phyloP scores from a whole-genome alignment of 1,139 yeast species.

The Candida dubliniensis region DNA sequence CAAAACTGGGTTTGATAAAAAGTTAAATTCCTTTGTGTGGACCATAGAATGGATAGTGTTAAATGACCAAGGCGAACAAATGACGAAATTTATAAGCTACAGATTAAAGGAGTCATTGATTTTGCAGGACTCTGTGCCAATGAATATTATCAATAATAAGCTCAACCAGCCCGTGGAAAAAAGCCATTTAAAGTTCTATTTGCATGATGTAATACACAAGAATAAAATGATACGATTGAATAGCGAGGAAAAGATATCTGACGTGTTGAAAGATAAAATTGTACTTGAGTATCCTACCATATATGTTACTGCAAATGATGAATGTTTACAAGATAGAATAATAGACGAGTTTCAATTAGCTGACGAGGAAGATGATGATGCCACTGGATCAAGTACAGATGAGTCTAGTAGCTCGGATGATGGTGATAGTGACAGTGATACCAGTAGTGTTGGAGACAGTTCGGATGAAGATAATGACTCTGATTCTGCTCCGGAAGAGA shows the following conservation, averaged over 20 bases:
- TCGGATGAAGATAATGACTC: constrained; percentile 10
- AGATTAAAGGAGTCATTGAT: constrained; percentile 41
- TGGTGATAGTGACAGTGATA: constrained; percentile 14
- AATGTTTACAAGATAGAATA: constrained; percentile 15
- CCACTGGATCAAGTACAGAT: constrained; percentile 15
- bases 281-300: constrained; percentile 82
- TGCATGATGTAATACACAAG: constrained; percentile 32
- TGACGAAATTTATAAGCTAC: constrained; percentile 42
- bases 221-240: constrained; percentile 27
- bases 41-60: constrained; percentile 70
- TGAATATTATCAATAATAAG: constrained; percentile 27
- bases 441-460: constrained; percentile 13
- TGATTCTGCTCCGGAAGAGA: constrained; percentile 21
- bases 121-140: constrained; percentile 42
- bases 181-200: constrained; percentile 29
- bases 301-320: constrained; percentile 35
- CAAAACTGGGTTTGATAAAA: constrained; percentile 73
- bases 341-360: constrained; percentile 9
- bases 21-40: constrained; percentile 67
- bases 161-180: constrained; percentile 17
- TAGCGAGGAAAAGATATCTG: constrained; percentile 30
- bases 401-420: constrained; percentile 10
- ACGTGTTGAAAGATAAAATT: constrained; percentile 51
- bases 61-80: constrained; percentile 23
- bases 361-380: constrained; percentile 9